These are phyloP conservation scores for Fragaria vesca DNA, from an alignment of 306 rosid genomes.

Conservation along the genomic window DNA sequence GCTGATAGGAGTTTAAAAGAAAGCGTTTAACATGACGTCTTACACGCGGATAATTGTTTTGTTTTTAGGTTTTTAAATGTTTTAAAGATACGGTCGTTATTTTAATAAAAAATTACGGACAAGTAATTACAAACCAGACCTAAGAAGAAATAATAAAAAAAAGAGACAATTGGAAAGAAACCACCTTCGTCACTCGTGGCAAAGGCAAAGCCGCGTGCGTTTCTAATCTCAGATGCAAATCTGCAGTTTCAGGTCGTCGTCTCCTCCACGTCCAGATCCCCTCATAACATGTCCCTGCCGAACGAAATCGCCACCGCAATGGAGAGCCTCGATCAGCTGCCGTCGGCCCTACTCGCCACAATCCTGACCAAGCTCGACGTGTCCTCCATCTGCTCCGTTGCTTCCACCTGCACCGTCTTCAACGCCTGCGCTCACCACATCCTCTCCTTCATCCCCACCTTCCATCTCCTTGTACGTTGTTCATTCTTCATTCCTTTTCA, in stretches of 20 bases:
- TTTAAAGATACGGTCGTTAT: too few species aligned
- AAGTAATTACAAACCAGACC: too few species aligned
- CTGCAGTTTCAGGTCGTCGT: background rate
- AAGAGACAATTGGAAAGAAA: too few species aligned
- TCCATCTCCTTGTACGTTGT: conserved; percentile 70
- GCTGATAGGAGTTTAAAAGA: too few species aligned
- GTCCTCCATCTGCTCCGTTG: conserved; percentile 68
- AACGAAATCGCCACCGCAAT: conserved; percentile 1
- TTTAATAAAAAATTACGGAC: too few species aligned
- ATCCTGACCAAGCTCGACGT: conserved; percentile 80
- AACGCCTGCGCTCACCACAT: conserved; percentile 55
- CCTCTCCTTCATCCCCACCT: conserved; percentile 64
- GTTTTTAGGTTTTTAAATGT: too few species aligned
- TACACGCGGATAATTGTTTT: too few species aligned
- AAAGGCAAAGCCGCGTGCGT: too few species aligned
- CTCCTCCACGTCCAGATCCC: background rate
- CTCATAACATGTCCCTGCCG: conserved; percentile 13
- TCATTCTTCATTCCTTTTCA: background rate
- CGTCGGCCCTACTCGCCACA: conserved; percentile 54
- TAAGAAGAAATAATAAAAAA: too few species aligned
- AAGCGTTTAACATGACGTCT: too few species aligned
- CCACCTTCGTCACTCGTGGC: too few species aligned
- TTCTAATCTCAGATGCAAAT: background rate
- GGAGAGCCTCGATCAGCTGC: conserved; percentile 59
- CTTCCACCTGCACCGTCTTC: conserved; percentile 69